A percentile compares a stretch with the other conserved stretches of the same genome.
Evolutionary conservation across 306 rosid species (phyloP).

Genomic region (Quercus mongolica): DNA sequence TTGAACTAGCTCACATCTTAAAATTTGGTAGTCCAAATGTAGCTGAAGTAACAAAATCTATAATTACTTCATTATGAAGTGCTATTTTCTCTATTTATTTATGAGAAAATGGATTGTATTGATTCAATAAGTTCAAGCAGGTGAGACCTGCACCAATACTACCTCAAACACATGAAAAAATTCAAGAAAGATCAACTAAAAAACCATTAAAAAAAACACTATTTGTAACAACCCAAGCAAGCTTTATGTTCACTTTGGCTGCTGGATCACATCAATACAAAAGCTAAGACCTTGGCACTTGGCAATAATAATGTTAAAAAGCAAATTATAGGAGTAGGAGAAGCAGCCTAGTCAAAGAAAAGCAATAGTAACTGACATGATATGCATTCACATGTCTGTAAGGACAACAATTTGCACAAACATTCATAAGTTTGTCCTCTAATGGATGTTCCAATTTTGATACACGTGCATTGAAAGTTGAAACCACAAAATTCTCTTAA

Average conservation of each 20-base stretch:
- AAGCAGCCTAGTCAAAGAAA: neutral
- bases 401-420: neutral
- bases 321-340: neutral
- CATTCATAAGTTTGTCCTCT: neutral
- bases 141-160: too few species aligned
- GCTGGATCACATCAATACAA: slow-evolving; percentile 28
- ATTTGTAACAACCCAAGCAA: too few species aligned
- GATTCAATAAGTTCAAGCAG: too few species aligned
- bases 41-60: too few species aligned
- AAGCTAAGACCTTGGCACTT: slow-evolving; percentile 12
- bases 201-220: too few species aligned
- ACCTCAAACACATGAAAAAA: too few species aligned
- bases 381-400: neutral
- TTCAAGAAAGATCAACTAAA: too few species aligned
- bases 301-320: neutral
- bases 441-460: neutral
- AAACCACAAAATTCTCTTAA: neutral
- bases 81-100: too few species aligned
- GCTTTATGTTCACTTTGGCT: slow-evolving; percentile 19
- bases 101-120: too few species aligned
- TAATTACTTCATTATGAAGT: too few species aligned
- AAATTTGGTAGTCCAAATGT: too few species aligned
- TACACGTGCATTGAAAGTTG: neutral
- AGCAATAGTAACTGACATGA: neutral
- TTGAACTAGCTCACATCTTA: too few species aligned